Evolutionary conservation across 2,329 filamentous ascomycete species (phyloP).

Genomic region (Neofusicoccum laricinum): DNA sequence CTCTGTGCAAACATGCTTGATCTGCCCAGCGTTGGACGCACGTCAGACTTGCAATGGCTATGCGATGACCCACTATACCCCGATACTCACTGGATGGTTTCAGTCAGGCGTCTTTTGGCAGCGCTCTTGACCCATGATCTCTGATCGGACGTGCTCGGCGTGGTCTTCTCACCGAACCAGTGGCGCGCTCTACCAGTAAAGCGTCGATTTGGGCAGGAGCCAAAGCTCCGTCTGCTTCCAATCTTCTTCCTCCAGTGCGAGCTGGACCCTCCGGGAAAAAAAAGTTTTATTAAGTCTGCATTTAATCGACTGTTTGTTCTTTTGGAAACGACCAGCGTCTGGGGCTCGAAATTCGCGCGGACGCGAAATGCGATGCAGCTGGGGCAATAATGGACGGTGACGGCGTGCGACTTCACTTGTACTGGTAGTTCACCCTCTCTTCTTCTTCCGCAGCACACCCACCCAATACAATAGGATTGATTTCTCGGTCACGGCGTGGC

Average conservation of each 20-base stretch:
- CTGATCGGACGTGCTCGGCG: constrained; percentile 1
- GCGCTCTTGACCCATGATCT: constrained; percentile 12
- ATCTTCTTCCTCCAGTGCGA: background rate
- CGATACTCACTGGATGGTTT: constrained; percentile 14
- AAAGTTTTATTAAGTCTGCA: constrained; percentile 7
- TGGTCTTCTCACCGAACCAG: background rate
- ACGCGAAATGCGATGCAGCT: background rate
- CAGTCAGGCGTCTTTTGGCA: constrained; percentile 7
- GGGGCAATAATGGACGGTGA: background rate
- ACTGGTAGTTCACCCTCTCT: background rate
- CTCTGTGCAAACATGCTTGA: constrained; percentile 16
- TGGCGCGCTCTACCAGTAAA: background rate
- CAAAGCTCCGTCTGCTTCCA: background rate
- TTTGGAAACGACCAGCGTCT: constrained; percentile 10
- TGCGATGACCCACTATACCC: constrained; percentile 16
- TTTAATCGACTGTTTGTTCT: constrained; percentile 1
- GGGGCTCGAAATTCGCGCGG: background rate
- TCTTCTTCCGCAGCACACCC: background rate
- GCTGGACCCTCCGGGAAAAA: constrained; percentile 4
- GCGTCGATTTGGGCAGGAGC: background rate
- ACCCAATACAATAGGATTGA: background rate
- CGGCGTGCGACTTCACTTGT: background rate
- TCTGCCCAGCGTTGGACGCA: constrained; percentile 12
- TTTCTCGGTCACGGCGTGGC: too few relatives aligned
- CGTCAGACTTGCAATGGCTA: constrained; percentile 16